Base-by-base conservation (phyloP, 257 asterid species). In the Nicotiana otophora region DNA sequence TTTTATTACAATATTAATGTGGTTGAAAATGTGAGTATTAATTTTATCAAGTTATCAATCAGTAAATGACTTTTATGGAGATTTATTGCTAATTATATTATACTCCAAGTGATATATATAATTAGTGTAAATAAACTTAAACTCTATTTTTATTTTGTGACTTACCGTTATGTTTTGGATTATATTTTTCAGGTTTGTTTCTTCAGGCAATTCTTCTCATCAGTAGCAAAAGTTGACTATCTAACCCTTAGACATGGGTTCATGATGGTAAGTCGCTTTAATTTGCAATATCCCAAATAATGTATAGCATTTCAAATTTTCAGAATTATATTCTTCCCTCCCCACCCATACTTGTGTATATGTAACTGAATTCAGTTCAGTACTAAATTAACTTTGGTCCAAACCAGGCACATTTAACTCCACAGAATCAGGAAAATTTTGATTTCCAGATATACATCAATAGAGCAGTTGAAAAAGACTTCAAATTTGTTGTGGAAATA, bases 151-250 rank as follows among this genome's bases (percentile, higher is more conserved):
- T 42, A 4, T 5, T 36, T 8, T 39, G 16, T 46, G 17, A 19
- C 17, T 19, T 48, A 26, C 5, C 10, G n/a, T 53, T 19, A n/a
- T 77, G 0, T 58, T 7, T 20, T 17, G 5, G 58, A 20, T 42
- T 42, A 12, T 70, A 42, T 42, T 42, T 23, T 70, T 36, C 70
- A 83, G 86, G 82, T 55, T 48, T 83, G 88, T 80, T 85, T 85
- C 55, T 85, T 80, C 54, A 74, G 88, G 46, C 88, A 83, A 61
- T 80, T 85, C 76, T 68, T 78, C 20, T 68, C 57, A 51, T 80
- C 88, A 48, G 88, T 85, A 36, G 76, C 84, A 82, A 82, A 82
- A 78, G 84, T 82, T 78, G 88, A 85, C 67, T 85, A 85, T 48
- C 16, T 82, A 16, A 78, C 86, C 36, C 84, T 82, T 55, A 78